Evolutionary conservation across 352 stramenopile genomes (phyloP).

Genomic region (Achlya hypogyna): DNA sequence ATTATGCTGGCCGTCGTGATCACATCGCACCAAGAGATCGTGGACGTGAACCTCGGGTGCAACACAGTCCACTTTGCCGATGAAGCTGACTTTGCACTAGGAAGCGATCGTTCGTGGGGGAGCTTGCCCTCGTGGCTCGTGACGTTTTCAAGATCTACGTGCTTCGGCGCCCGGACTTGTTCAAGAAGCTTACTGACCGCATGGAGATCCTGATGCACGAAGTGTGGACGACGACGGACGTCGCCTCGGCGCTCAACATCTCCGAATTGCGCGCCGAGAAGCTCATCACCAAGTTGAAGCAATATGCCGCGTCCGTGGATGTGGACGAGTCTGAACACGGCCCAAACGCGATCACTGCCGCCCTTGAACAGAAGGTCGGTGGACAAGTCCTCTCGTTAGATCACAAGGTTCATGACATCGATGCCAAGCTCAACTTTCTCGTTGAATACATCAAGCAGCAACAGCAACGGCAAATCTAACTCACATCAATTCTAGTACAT

Average conservation of each 20-base stretch:
- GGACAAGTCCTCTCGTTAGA: not conserved
- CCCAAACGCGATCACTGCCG: not conserved
- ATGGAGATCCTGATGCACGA: not conserved
- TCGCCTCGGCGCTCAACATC: not conserved
- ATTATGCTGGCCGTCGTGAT: conserved; percentile 62
- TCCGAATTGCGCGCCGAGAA: not conserved
- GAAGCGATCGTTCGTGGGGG: not conserved
- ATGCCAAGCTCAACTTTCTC: not conserved
- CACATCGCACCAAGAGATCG: conserved; percentile 1
- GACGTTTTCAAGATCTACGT: not conserved
- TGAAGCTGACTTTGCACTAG: not conserved
- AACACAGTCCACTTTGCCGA: not conserved
- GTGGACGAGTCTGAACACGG: not conserved
- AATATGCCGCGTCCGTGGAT: not conserved
- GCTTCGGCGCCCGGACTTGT: not conserved
- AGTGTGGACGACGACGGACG: not conserved
- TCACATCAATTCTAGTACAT: too few relatives aligned
- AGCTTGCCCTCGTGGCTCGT: not conserved
- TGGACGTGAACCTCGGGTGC: not conserved
- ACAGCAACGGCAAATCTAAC: too few relatives aligned
- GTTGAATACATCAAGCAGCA: not conserved
- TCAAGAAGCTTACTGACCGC: not conserved
- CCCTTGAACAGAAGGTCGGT: not conserved
- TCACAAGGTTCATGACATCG: not conserved
- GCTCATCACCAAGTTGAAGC: not conserved